Evolutionary conservation across 805 yeast genomes (phyloP).

Genomic region (Trichomonascus vanleenenianus): DNA sequence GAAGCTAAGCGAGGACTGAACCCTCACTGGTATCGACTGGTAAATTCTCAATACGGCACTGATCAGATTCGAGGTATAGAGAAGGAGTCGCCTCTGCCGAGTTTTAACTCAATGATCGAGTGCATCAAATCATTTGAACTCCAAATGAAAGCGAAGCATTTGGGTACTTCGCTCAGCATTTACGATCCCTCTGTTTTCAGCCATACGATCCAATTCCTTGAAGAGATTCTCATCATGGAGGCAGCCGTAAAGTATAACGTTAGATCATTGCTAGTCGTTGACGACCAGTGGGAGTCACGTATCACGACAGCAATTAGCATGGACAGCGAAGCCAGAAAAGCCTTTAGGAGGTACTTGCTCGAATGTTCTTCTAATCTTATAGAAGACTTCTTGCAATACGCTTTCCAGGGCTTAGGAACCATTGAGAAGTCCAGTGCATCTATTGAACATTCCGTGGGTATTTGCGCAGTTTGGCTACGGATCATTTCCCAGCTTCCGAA

Average conservation of each 20-base stretch:
- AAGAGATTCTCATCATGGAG: constrained; percentile 58
- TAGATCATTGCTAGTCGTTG: constrained; percentile 50
- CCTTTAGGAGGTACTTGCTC: constrained; percentile 21
- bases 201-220: constrained; percentile 44
- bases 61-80: constrained; percentile 29
- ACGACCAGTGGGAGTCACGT: constrained; percentile 67
- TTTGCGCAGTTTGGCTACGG: constrained; percentile 11
- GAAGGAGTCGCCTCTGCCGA: constrained; percentile 43
- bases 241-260: constrained; percentile 39
- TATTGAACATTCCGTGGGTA: neutral
- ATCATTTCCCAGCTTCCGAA: constrained; percentile 17
- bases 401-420: constrained; percentile 30
- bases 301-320: constrained; percentile 60
- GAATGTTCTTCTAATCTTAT: neutral
- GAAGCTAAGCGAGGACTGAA: constrained; percentile 75
- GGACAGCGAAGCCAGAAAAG: constrained; percentile 44
- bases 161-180: neutral
- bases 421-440: neutral
- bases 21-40: constrained; percentile 69
- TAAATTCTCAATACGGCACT: constrained; percentile 30
- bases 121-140: constrained; percentile 16
- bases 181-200: constrained; percentile 11
- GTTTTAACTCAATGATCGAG: constrained; percentile 33
- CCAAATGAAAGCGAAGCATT: neutral
- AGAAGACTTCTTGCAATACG: constrained; percentile 24